Percentiles rank a stretch among this genome's conserved stretches.
Conservation (phyloP, 1,139 yeast genomes). For the Protomyces inundatus region DNA sequence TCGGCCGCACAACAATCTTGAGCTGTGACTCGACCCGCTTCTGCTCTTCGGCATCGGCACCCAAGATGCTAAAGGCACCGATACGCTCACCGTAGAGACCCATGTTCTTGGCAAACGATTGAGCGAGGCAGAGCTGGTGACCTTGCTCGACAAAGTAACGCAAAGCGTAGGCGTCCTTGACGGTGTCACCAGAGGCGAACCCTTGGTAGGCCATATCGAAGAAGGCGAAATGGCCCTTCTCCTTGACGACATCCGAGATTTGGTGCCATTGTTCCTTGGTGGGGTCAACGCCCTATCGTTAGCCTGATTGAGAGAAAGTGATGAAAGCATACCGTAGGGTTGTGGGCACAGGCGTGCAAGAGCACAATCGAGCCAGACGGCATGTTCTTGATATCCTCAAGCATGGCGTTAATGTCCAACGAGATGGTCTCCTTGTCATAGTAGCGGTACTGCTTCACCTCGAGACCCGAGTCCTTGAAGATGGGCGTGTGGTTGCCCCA, state of each 20-base stretch:
- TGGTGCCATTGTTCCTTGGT: constrained; percentile 76
- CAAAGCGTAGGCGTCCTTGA: constrained; percentile 79
- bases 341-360: constrained; percentile 94
- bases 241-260: constrained; percentile 57
- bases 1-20: constrained; percentile 70
- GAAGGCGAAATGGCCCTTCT: constrained; percentile 68
- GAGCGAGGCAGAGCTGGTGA: constrained; percentile 55
- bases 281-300: constrained; percentile 72
- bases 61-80: constrained; percentile 74
- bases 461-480: constrained; percentile 46
- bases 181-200: constrained; percentile 84
- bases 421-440: constrained; percentile 61
- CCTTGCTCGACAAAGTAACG: constrained; percentile 66
- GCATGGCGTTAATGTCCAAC: constrained; percentile 63
- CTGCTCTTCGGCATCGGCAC: constrained; percentile 40
- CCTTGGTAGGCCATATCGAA: constrained; percentile 98
- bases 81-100: constrained; percentile 98
- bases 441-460: constrained; percentile 55
- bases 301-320: neutral
- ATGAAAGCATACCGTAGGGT: constrained; percentile 59
- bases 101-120: constrained; percentile 95
- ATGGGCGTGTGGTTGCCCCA: constrained; percentile 68
- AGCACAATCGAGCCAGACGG: constrained; percentile 75
- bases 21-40: constrained; percentile 66
- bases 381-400: constrained; percentile 61